Evolutionary conservation across 345 rosid genomes (phyloP).

Genomic region (Excoecaria cochinchinensis): DNA sequence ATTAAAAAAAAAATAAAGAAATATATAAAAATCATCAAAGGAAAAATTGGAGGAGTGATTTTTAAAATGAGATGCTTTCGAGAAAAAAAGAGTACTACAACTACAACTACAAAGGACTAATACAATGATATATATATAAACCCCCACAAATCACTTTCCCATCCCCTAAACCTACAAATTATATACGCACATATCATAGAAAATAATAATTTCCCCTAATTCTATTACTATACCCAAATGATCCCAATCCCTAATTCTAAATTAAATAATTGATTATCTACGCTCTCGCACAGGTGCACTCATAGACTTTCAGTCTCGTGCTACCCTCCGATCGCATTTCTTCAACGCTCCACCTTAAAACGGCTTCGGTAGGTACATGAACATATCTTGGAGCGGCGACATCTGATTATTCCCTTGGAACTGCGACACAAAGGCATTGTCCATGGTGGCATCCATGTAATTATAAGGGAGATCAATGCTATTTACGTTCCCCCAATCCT

Average conservation of each 20-base stretch:
- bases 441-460: constrained; percentile 54
- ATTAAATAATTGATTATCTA: neutral
- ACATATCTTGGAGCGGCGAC: constrained; percentile 72
- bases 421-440: constrained; percentile 33
- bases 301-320: constrained; percentile 70
- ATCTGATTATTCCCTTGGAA: constrained; percentile 47
- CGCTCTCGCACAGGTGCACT: constrained; percentile 37
- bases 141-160: neutral
- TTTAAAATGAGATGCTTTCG: neutral
- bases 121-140: neutral
- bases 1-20: neutral
- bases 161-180: neutral
- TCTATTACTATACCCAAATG: neutral
- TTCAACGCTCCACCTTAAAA: constrained; percentile 24
- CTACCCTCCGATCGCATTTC: constrained; percentile 22
- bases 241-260: neutral
- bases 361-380: constrained; percentile 58
- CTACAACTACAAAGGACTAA: neutral
- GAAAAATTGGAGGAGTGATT: neutral
- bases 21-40: too few species aligned
- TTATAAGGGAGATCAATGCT: constrained; percentile 34
- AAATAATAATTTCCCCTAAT: neutral
- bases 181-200: neutral
- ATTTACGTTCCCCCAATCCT: constrained; percentile 40
- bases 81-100: neutral